Evolutionary conservation across 164 flowering plant genomes (phyloP).

Genomic region (Magnolia changhungtana): DNA sequence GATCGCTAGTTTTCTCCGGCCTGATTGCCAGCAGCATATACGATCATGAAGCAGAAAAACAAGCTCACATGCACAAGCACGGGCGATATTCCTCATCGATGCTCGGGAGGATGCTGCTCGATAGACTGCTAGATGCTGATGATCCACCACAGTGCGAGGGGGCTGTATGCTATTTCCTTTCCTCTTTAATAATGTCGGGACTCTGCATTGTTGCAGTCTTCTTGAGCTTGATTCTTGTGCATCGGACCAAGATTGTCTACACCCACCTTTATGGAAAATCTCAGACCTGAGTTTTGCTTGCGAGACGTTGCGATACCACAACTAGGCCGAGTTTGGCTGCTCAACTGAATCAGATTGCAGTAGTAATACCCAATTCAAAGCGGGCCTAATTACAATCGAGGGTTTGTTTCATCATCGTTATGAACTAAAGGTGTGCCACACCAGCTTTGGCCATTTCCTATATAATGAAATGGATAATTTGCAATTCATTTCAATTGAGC

Average conservation of each 20-base stretch:
- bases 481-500: too few relatives aligned
- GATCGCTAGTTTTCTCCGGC: slow-evolving; percentile 82
- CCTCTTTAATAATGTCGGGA: slow-evolving; percentile 75
- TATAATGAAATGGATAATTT: too few relatives aligned
- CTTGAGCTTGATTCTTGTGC: slow-evolving; percentile 76
- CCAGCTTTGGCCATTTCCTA: too few relatives aligned
- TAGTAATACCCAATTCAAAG: too few relatives aligned
- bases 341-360: too few relatives aligned
- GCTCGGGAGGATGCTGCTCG: slow-evolving; percentile 19
- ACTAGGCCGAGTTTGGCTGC: too few relatives aligned
- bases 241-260: slow-evolving; percentile 76
- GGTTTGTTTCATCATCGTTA: too few relatives aligned
- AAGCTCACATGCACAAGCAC: slow-evolving; percentile 39
- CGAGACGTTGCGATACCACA: too few relatives aligned
- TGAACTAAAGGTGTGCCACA: too few relatives aligned
- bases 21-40: slow-evolving; percentile 80
- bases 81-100: slow-evolving; percentile 18
- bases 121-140: slow-evolving; percentile 18
- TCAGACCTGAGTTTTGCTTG: slow-evolving; percentile 26
- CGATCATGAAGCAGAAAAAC: slow-evolving; percentile 87
- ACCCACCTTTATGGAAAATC: slow-evolving; percentile 72
- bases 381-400: too few relatives aligned
- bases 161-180: slow-evolving; percentile 70
- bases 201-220: slow-evolving; percentile 66
- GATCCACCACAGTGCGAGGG: slow-evolving; percentile 75